Conservation (phyloP, 768 basidiomycete species). For the Inosperma sp. region DNA sequence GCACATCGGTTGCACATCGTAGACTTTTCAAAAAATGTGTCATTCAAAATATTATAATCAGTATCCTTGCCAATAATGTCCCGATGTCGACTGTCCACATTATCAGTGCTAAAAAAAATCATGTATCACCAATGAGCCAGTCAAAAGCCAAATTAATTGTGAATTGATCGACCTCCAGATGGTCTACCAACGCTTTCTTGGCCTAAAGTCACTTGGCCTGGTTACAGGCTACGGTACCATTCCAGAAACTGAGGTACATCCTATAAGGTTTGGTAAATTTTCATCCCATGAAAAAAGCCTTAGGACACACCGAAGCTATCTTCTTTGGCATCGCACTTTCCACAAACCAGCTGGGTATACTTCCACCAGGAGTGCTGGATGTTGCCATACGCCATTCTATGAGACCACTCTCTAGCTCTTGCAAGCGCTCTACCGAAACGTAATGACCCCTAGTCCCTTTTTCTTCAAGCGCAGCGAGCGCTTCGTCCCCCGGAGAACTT, state of each 20-base stretch:
- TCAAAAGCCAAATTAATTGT: too few species aligned
- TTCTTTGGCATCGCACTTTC: slow-evolving; percentile 57
- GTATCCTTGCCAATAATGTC: too few species aligned
- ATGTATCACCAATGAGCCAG: too few species aligned
- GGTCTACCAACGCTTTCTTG: too few species aligned
- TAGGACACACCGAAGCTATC: slow-evolving; percentile 51
- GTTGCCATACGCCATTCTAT: slow-evolving; percentile 83
- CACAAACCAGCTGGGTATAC: slow-evolving; percentile 59
- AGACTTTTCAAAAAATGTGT: too few species aligned
- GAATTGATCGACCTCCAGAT: too few species aligned
- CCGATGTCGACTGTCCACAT: too few species aligned
- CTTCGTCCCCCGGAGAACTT: slow-evolving; percentile 43
- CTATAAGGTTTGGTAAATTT: slow-evolving; percentile 29
- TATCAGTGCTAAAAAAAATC: too few species aligned
- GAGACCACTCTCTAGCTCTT: slow-evolving; percentile 56
- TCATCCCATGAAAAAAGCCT: neutral
- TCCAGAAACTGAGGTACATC: slow-evolving; percentile 70
- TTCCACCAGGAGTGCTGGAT: slow-evolving; percentile 65
- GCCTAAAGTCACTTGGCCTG: too few species aligned
- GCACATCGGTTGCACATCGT: too few species aligned
- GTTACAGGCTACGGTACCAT: slow-evolving; percentile 50
- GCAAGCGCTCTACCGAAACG: slow-evolving; percentile 61
- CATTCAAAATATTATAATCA: too few species aligned
- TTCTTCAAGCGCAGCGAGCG: slow-evolving; percentile 57
- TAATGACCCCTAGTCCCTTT: slow-evolving; percentile 60